phyloP scores from a whole-genome alignment of 371 early-diverging fungal species.

The Entomophthora muscae region DNA sequence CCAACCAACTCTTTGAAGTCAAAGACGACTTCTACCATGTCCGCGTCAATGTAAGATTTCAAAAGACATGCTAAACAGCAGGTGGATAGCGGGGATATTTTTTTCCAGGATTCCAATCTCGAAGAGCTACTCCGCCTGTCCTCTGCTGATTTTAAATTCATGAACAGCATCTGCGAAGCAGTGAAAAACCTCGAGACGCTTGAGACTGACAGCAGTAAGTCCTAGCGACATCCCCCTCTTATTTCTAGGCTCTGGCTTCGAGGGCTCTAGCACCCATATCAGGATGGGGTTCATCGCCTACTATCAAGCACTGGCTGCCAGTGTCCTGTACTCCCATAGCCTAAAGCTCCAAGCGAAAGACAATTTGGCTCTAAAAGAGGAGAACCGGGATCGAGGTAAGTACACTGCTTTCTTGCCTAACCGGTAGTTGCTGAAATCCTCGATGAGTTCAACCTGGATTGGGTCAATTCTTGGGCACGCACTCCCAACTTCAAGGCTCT shows the following conservation, averaged over 20 bases:
- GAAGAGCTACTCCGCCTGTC: neutral
- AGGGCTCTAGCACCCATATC: neutral
- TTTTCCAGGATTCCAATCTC: neutral
- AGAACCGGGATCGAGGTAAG: neutral
- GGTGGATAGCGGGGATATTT: neutral
- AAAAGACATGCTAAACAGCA: neutral
- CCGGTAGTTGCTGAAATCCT: neutral
- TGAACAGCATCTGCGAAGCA: neutral
- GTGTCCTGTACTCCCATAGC: neutral
- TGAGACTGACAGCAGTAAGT: neutral
- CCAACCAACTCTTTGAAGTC: neutral
- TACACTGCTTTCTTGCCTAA: neutral
- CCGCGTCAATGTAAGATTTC: neutral
- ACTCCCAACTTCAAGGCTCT: conserved; percentile 4
- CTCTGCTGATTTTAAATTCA: conserved; percentile 7
- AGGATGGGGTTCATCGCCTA: neutral
- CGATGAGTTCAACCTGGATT: conserved; percentile 7
- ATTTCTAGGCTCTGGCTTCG: neutral
- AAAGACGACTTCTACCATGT: neutral
- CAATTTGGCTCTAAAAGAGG: neutral
- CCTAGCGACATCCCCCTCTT: neutral
- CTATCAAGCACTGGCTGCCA: neutral
- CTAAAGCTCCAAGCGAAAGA: neutral
- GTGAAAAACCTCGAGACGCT: neutral
- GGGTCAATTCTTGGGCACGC: neutral